Percentiles rank a stretch among this genome's conserved stretches.
These are phyloP conservation scores for Punica granatum DNA, from an alignment of 345 rosid genomes.

Conservation along the genomic window DNA sequence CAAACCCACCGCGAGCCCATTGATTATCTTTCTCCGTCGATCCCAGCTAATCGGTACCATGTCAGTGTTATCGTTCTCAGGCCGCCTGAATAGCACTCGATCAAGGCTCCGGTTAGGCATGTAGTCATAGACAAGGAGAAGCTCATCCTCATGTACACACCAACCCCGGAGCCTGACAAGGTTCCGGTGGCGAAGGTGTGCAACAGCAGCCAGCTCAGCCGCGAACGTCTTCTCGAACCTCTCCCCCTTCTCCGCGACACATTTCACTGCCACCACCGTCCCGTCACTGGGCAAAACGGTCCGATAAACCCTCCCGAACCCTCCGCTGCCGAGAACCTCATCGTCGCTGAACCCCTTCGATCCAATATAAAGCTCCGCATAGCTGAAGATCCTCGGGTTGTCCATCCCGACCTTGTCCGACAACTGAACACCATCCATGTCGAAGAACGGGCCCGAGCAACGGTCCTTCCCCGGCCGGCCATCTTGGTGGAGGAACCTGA, in stretches of 20 bases:
- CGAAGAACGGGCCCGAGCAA: slow-evolving; percentile 35
- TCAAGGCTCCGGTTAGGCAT: slow-evolving; percentile 97
- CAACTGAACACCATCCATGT: slow-evolving; percentile 78
- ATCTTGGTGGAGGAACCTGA: slow-evolving; percentile 19
- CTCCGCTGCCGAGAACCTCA: slow-evolving; percentile 83
- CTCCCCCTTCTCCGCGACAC: slow-evolving; percentile 86
- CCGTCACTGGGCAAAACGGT: slow-evolving; percentile 88
- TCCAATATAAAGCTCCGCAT: slow-evolving; percentile 88
- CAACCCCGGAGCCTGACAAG: slow-evolving; percentile 86
- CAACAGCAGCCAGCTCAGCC: slow-evolving; percentile 88
- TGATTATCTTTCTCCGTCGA: slow-evolving; percentile 51
- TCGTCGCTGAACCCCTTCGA: slow-evolving; percentile 66
- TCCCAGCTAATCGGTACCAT: slow-evolving; percentile 61
- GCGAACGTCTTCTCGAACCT: slow-evolving; percentile 87
- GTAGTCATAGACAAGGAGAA: slow-evolving; percentile 84
- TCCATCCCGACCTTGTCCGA: slow-evolving; percentile 65
- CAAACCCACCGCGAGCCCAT: slow-evolving; percentile 80
- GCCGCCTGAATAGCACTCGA: slow-evolving; percentile 60
- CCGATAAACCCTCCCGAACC: slow-evolving; percentile 74
- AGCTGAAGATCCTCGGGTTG: slow-evolving; percentile 84
- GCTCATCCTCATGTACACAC: slow-evolving; percentile 79
- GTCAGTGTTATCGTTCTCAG: slow-evolving; percentile 25
- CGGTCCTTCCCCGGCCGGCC: slow-evolving; percentile 7
- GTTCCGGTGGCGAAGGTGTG: slow-evolving; percentile 89
- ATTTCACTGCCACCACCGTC: slow-evolving; percentile 77